These are phyloP conservation scores for Pistacia atlantica DNA, from an alignment of 345 rosid genomes.

Conservation along the genomic window DNA sequence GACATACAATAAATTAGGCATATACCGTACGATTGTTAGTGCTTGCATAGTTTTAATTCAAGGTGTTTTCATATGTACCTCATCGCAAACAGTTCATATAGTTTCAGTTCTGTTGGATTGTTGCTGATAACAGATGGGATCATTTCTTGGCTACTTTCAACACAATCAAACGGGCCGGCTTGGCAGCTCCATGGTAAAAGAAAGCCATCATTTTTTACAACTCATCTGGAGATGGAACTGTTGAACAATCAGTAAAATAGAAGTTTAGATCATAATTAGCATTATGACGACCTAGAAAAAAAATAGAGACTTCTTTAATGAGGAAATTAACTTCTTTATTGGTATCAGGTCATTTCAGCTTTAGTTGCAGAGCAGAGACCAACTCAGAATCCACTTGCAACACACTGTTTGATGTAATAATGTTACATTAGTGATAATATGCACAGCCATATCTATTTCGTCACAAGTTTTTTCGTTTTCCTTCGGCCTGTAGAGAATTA, in stretches of 20 bases:
- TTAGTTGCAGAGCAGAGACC: slow-evolving; percentile 80
- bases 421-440: not conserved
- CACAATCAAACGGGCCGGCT: slow-evolving; percentile 53
- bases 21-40: too few relatives aligned
- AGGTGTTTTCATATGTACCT: too few relatives aligned
- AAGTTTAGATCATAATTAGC: slow-evolving; percentile 13
- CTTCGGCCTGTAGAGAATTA: too few relatives aligned
- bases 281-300: not conserved
- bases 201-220: slow-evolving; percentile 79
- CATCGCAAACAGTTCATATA: too few relatives aligned
- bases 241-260: slow-evolving; percentile 38
- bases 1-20: too few relatives aligned
- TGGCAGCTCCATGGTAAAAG: slow-evolving; percentile 85
- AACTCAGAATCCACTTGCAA: slow-evolving; percentile 88
- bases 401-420: slow-evolving; percentile 50
- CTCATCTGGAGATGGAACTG: slow-evolving; percentile 66
- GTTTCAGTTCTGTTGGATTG: too few relatives aligned
- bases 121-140: too few relatives aligned
- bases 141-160: too few relatives aligned
- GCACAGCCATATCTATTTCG: too few relatives aligned
- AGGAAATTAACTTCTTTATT: slow-evolving; percentile 65
- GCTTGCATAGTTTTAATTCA: too few relatives aligned
- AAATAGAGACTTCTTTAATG: not conserved
- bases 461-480: too few relatives aligned
- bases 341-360: slow-evolving; percentile 77